These are phyloP conservation scores for Cercospora nicotianae DNA, from an alignment of 2,329 filamentous ascomycete species.

Conservation along the genomic window DNA sequence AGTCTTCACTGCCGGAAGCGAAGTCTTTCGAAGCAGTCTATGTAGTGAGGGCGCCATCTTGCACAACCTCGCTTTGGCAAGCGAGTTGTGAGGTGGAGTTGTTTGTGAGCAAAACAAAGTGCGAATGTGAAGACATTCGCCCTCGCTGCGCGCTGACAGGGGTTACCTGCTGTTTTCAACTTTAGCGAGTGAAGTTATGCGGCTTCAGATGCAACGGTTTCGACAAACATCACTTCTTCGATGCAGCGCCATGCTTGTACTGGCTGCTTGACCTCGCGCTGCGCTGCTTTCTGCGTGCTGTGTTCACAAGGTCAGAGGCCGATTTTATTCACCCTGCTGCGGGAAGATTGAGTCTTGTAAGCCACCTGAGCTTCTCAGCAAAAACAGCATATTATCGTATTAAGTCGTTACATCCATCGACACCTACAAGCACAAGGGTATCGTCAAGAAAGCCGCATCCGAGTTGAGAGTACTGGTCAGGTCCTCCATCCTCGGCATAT, in stretches of 20 bases:
- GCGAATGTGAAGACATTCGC: background rate
- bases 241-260: background rate
- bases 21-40: background rate
- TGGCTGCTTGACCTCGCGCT: background rate
- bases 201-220: background rate
- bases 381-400: background rate
- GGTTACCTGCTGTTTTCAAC: background rate
- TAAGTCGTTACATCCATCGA: constrained; percentile 2
- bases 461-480: background rate
- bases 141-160: background rate
- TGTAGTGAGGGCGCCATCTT: constrained; percentile 2
- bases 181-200: background rate
- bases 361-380: background rate
- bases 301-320: background rate
- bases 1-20: background rate
- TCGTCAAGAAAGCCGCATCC: constrained; percentile 5
- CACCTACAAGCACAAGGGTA: constrained; percentile 12
- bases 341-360: background rate
- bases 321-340: background rate
- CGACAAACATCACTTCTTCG: background rate
- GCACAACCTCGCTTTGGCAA: constrained; percentile 4
- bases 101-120: background rate
- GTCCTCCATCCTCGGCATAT: background rate
- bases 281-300: background rate
- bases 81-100: constrained; percentile 5